Percentiles rank a stretch among this genome's conserved stretches.
Evolutionary conservation across 169 alveolate species (phyloP).

Genomic region (Plasmodium knowlesi): DNA sequence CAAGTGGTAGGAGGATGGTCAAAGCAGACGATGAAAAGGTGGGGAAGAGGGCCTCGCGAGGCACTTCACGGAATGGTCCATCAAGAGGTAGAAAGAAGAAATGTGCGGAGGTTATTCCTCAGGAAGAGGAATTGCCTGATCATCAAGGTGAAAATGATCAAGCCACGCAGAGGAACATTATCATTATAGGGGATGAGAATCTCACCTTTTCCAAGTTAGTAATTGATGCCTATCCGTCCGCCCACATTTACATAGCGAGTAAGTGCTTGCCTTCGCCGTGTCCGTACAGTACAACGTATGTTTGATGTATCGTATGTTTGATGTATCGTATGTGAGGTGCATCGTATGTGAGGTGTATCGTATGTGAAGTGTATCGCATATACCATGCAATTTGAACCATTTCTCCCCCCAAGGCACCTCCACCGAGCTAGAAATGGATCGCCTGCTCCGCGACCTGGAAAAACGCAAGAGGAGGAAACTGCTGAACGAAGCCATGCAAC

Average conservation of each 20-base stretch:
- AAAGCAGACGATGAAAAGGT: background rate
- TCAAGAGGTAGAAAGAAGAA: background rate
- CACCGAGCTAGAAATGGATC: constrained; percentile 38
- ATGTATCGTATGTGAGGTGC: background rate
- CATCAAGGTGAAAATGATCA: background rate
- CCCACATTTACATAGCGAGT: constrained; percentile 60
- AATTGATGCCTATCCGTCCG: constrained; percentile 21
- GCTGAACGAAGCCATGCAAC: background rate
- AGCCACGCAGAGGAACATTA: background rate
- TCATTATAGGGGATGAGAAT: constrained; percentile 53
- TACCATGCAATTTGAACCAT: background rate
- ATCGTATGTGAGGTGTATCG: background rate
- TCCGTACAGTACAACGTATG: too few relatives aligned
- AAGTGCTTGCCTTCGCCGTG: background rate
- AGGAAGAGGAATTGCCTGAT: background rate
- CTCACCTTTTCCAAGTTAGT: constrained; percentile 15
- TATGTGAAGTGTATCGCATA: background rate
- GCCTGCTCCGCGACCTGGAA: constrained; percentile 24
- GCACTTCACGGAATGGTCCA: background rate
- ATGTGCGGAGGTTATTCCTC: background rate
- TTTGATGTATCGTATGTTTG: background rate
- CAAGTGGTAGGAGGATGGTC: background rate
- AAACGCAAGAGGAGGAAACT: constrained; percentile 5
- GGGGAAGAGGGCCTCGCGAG: background rate
- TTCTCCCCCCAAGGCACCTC: background rate